Evolutionary conservation across 495 filamentous ascomycete genomes (phyloP).

Genomic region (Neurospora sp.): DNA sequence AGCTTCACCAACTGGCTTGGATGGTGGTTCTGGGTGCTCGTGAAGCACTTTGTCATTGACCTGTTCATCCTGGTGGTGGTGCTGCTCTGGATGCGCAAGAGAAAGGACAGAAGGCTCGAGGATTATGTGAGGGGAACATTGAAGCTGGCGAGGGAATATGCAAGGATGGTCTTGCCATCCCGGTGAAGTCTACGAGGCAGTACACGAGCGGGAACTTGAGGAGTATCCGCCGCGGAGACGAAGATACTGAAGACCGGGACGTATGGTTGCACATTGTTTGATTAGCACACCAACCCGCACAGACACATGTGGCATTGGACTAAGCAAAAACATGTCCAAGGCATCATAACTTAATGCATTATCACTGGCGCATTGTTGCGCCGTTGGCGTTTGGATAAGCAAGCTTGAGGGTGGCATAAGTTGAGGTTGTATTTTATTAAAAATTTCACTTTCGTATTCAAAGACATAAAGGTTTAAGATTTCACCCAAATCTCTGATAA

Average conservation of each 20-base stretch:
- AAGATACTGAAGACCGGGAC: background rate
- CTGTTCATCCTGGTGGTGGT: constrained; percentile 56
- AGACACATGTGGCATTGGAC: background rate
- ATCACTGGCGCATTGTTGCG: background rate
- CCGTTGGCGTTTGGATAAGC: background rate
- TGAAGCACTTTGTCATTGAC: constrained; percentile 68
- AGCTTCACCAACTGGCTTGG: constrained; percentile 58
- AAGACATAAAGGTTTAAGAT: background rate
- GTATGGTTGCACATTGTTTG: background rate
- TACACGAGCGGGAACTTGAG: background rate
- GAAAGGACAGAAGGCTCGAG: constrained; percentile 68
- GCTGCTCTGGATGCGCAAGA: constrained; percentile 68
- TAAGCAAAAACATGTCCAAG: background rate
- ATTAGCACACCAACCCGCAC: background rate
- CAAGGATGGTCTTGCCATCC: constrained; percentile 43
- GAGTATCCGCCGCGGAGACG: background rate
- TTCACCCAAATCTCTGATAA: background rate
- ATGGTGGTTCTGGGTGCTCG: constrained; percentile 58
- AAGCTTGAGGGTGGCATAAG: background rate
- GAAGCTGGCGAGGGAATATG: constrained; percentile 48
- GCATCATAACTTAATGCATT: background rate
- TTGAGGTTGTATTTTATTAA: background rate
- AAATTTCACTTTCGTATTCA: background rate
- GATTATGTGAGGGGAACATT: constrained; percentile 59
- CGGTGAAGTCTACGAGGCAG: constrained; percentile 25